phyloP scores from a whole-genome alignment of 2,329 filamentous ascomycete genomes.

The Fusarium subtropicale region DNA sequence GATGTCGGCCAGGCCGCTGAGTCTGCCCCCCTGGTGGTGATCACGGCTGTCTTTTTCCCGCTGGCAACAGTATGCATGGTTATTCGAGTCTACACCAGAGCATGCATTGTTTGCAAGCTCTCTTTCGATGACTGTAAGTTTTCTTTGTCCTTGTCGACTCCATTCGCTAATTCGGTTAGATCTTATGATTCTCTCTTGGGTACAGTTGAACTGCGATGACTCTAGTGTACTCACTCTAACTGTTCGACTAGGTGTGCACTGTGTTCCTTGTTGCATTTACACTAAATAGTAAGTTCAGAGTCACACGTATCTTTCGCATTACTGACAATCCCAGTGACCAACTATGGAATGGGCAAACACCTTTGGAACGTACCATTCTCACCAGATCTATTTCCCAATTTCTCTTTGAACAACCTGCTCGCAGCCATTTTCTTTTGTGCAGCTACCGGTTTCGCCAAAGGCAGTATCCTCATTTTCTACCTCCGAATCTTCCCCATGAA shows the following conservation, averaged over 20 bases:
- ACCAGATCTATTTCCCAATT: constrained; percentile 19
- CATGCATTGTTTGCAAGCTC: constrained; percentile 3
- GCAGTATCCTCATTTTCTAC: constrained; percentile 24
- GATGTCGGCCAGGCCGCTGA: constrained; percentile 15
- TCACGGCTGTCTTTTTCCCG: constrained; percentile 15
- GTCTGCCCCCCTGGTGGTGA: constrained; percentile 3
- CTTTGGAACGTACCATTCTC: constrained; percentile 25
- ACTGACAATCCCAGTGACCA: constrained; percentile 9
- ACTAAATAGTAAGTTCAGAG: constrained; percentile 7
- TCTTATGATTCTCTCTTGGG: constrained; percentile 23
- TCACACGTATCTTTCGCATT: fast-evolving
- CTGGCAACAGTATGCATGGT: constrained; percentile 18
- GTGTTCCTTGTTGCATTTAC: constrained; percentile 18
- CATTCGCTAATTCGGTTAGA: background rate
- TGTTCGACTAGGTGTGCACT: background rate
- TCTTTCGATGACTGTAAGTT: constrained; percentile 24
- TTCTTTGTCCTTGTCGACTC: background rate
- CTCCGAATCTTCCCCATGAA: constrained; percentile 23
- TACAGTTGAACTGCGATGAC: background rate
- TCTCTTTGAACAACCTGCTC: constrained; percentile 17
- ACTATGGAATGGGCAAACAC: constrained; percentile 29
- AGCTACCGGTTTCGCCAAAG: constrained; percentile 17
- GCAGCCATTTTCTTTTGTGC: constrained; percentile 31
- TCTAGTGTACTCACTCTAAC: background rate
- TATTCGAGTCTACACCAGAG: constrained; percentile 19